Base-by-base conservation (phyloP, 2,329 filamentous ascomycete species). In the Aspergillus sp. region DNA sequence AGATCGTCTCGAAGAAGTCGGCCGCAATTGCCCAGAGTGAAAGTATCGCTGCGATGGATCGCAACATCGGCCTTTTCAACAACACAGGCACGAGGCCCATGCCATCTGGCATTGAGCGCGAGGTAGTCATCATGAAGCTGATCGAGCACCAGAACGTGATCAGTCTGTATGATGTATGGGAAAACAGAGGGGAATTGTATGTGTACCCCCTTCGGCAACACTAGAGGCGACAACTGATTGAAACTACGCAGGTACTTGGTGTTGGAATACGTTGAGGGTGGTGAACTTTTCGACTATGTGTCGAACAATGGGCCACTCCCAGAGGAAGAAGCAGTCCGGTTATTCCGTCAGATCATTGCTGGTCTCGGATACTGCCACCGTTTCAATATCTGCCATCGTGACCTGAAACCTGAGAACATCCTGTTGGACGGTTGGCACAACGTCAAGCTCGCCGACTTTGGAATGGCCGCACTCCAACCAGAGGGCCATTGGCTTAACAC, bases 321-420 rank as follows among this genome's bases (percentile, higher is more conserved):
- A 0, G 94, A 99, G 72, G 82, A 88, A 57, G 85, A 93, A 59
- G 86, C 89, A 4, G 82, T 96, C 47, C 88, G 82, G 65, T 87
- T 95, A 60, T 96, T 96, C 66, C 86, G 92, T 35, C 94, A 99
- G 72, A 91, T 99, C 60, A 88, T 99, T 66, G 90, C 89, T 50
- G 94, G 90, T 1, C 81, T 99, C 47, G 85, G 91, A 3, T 96
- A 96, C 73, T 95, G 92, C 61, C 94, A 99, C 72, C 85, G 88
- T 2, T 90, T 96, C 74, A 91, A 93, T 61, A 96, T 99, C 57
- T 96, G 92, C 68, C 94, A 99, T 68, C 88, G 94, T 20, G 94
- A 99, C 63, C 79, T 99, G 49, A 99, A 99, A 73, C 94, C 92
- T 0, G 94, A 99, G 73, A 99, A 99, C 64, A 96, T 99, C 43